These are phyloP conservation scores for Wickerhamiella galacta DNA, from an alignment of 805 yeast genomes.

Conservation along the genomic window DNA sequence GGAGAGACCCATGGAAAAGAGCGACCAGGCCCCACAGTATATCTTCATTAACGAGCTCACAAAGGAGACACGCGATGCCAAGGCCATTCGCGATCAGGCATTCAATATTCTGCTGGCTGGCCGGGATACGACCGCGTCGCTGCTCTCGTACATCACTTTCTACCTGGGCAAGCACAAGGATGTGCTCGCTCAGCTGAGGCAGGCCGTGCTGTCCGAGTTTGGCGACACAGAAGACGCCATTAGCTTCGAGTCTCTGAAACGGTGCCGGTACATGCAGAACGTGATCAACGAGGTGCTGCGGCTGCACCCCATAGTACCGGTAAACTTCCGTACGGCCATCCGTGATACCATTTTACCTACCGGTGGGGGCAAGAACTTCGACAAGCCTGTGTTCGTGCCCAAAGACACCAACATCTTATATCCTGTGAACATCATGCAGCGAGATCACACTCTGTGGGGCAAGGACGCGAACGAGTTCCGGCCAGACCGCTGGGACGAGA, in stretches of 20 bases:
- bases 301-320: constrained; percentile 36
- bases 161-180: constrained; percentile 28
- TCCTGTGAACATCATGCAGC: constrained; percentile 28
- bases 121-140: constrained; percentile 38
- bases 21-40: constrained; percentile 23
- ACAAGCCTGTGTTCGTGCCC: constrained; percentile 25
- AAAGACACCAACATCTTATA: constrained; percentile 30
- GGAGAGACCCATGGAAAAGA: constrained; percentile 18
- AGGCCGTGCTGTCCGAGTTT: constrained; percentile 24
- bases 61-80: constrained; percentile 32
- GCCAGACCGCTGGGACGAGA: constrained; percentile 34
- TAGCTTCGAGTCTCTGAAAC: constrained; percentile 34
- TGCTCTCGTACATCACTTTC: constrained; percentile 30
- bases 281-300: constrained; percentile 34
- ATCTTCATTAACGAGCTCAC: constrained; percentile 33
- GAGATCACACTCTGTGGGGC: constrained; percentile 27
- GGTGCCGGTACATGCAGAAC: constrained; percentile 30
- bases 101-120: constrained; percentile 37
- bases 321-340: constrained; percentile 30
- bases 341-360: constrained; percentile 33
- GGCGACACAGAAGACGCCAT: constrained; percentile 17
- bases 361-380: constrained; percentile 33
- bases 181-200: constrained; percentile 22
- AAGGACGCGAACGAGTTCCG: constrained; percentile 28
- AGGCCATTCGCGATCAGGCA: constrained; percentile 32